Evolutionary conservation across 768 basidiomycete species (phyloP).

Genomic region (Dioszegia aurantiaca): DNA sequence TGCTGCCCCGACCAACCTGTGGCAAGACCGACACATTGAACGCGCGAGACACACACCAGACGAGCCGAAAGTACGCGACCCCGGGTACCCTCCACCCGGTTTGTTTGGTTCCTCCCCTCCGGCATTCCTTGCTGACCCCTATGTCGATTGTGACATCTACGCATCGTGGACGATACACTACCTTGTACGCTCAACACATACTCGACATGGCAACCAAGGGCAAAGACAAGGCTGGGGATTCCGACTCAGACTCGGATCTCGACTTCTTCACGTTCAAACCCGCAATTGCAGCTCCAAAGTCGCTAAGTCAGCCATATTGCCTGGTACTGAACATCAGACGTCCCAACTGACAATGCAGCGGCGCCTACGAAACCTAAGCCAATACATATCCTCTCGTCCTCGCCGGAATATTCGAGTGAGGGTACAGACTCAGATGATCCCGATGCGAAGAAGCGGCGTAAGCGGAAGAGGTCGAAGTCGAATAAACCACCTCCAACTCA

Average conservation of each 20-base stretch:
- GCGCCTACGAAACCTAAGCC: background rate
- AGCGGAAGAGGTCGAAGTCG: constrained; percentile 18
- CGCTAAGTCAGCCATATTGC: background rate
- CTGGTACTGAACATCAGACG: too few species aligned
- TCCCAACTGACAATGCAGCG: too few species aligned
- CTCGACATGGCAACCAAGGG: constrained; percentile 26
- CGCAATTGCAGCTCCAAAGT: background rate
- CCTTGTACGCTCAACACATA: constrained; percentile 1
- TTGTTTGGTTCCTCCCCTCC: background rate
- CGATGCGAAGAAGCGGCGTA: constrained; percentile 21
- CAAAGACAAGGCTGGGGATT: constrained; percentile 22
- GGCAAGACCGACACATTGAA: background rate
- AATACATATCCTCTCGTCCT: constrained; percentile 1
- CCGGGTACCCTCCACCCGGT: background rate
- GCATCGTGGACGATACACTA: background rate
- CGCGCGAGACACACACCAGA: background rate
- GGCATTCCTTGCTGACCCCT: too few species aligned
- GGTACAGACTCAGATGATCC: constrained; percentile 17
- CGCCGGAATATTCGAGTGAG: constrained; percentile 1
- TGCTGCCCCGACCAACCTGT: too few species aligned
- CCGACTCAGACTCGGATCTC: constrained; percentile 18
- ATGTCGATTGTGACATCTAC: too few species aligned
- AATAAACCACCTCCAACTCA: background rate
- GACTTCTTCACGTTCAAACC: constrained; percentile 31
- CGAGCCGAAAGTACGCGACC: too few species aligned